Conservation (phyloP, 2,329 filamentous ascomycete species). For the Colletotrichum sojae region DNA sequence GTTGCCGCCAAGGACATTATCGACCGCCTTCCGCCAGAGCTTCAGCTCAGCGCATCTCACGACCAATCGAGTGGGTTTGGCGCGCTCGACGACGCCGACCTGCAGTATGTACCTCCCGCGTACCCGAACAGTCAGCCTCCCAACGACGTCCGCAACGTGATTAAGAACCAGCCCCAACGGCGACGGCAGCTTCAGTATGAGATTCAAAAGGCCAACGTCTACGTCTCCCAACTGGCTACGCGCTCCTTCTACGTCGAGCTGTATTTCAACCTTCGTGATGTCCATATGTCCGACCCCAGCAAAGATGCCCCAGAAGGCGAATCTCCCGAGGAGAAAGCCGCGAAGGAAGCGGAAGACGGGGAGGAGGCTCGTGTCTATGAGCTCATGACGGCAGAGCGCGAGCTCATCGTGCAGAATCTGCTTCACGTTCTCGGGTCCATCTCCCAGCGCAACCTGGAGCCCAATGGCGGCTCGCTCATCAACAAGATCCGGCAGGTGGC, state of each 20-base stretch:
- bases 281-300: constrained; percentile 66
- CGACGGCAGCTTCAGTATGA: constrained; percentile 80
- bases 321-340: constrained; percentile 53
- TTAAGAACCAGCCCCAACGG: constrained; percentile 63
- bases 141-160: constrained; percentile 65
- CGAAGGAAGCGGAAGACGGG: constrained; percentile 58
- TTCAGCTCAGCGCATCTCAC: constrained; percentile 67
- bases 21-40: constrained; percentile 76
- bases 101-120: constrained; percentile 67
- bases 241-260: constrained; percentile 89
- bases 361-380: constrained; percentile 66
- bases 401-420: constrained; percentile 85
- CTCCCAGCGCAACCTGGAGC: constrained; percentile 87
- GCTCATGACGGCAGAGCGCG: constrained; percentile 81
- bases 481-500: constrained; percentile 90
- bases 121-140: constrained; percentile 62
- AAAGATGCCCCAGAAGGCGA: constrained; percentile 51
- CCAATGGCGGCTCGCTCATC: constrained; percentile 75
- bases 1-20: constrained; percentile 78
- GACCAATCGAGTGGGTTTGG: constrained; percentile 55
- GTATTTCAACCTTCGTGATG: constrained; percentile 83
- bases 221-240: constrained; percentile 84
- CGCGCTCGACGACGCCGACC: constrained; percentile 59
- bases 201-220: constrained; percentile 93
- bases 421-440: constrained; percentile 82